phyloP scores from a whole-genome alignment of 2,329 filamentous ascomycete genomes.

The Talaromyces sp. region DNA sequence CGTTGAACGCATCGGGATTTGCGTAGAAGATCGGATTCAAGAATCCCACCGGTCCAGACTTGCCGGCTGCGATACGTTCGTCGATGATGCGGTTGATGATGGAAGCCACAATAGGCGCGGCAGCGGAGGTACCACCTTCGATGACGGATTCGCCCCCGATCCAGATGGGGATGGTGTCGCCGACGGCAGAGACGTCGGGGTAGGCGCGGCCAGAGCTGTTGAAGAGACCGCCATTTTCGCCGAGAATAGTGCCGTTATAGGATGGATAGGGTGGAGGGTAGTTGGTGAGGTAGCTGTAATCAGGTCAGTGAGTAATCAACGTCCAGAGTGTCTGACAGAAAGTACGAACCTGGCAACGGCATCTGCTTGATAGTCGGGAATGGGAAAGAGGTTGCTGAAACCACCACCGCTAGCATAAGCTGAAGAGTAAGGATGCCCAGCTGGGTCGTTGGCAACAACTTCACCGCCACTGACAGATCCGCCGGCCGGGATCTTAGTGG shows the following conservation, averaged over 20 bases:
- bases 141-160: not conserved
- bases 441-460: conserved; percentile 18
- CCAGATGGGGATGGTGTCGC: conserved; percentile 11
- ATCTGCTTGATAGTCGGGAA: conserved; percentile 41
- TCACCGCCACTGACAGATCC: conserved; percentile 11
- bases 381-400: conserved; percentile 47
- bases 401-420: conserved; percentile 26
- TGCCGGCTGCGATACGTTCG: conserved; percentile 50
- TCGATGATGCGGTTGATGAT: conserved; percentile 63
- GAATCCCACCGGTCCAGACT: conserved; percentile 28
- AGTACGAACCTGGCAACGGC: conserved; percentile 38
- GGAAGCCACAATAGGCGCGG: conserved; percentile 56
- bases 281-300: conserved; percentile 14
- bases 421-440: conserved; percentile 10
- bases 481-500: conserved; percentile 14
- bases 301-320: not conserved
- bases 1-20: conserved; percentile 11
- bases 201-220: conserved; percentile 55
- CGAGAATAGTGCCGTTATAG: conserved; percentile 13
- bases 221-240: conserved; percentile 34
- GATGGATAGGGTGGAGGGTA: conserved; percentile 16
- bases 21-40: conserved; percentile 15
- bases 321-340: not conserved
- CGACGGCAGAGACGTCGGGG: conserved; percentile 58
- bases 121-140: conserved; percentile 36